These are phyloP conservation scores for Gossypium raimondii DNA, from an alignment of 345 rosid genomes.

Conservation along the genomic window DNA sequence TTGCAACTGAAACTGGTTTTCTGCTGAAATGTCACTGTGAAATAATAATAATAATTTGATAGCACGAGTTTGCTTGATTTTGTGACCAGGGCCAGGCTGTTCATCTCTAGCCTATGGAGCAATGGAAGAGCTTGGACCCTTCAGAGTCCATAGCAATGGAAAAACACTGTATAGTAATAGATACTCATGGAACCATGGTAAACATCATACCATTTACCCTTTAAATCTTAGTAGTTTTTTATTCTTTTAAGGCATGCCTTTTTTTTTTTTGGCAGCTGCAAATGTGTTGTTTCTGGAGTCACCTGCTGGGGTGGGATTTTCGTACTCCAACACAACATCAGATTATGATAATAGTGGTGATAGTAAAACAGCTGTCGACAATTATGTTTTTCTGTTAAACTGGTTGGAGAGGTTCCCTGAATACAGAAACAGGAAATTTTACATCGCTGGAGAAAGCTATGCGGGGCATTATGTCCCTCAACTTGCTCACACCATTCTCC, in stretches of 20 bases:
- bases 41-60: background rate
- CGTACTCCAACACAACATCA: slow-evolving; percentile 66
- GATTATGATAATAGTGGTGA: slow-evolving; percentile 54
- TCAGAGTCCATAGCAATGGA: slow-evolving; percentile 52
- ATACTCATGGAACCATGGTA: slow-evolving; percentile 60
- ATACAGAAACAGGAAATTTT: slow-evolving; percentile 59
- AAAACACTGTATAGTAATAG: slow-evolving; percentile 42
- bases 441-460: slow-evolving; percentile 86
- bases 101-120: slow-evolving; percentile 58
- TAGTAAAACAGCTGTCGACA: slow-evolving; percentile 55
- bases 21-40: background rate
- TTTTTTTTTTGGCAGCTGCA: slow-evolving; percentile 34
- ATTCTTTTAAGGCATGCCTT: background rate
- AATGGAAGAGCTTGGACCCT: slow-evolving; percentile 56
- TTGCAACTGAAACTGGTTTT: background rate
- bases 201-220: background rate
- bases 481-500: slow-evolving; percentile 59
- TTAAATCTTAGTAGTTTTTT: background rate
- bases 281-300: slow-evolving; percentile 80
- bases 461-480: slow-evolving; percentile 90
- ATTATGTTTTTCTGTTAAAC: slow-evolving; percentile 56
- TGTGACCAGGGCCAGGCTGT: slow-evolving; percentile 56
- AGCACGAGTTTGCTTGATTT: background rate
- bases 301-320: slow-evolving; percentile 90
- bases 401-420: slow-evolving; percentile 90